phyloP scores from a whole-genome alignment of 2,329 filamentous ascomycete species.

The Nigrograna mackinnonii region DNA sequence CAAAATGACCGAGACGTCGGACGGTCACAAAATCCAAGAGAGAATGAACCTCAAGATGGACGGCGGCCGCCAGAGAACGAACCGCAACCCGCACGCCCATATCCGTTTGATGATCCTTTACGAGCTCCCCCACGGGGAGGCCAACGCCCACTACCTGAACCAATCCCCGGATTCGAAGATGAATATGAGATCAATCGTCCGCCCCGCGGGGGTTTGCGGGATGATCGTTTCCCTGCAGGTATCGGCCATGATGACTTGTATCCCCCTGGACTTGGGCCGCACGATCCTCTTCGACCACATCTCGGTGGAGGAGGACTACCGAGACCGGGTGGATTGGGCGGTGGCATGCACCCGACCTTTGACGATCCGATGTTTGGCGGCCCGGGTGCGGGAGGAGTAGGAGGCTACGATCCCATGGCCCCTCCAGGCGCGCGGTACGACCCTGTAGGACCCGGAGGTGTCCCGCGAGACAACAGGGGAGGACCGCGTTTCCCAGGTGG shows the following conservation, averaged over 20 bases:
- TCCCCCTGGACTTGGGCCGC: constrained; percentile 80
- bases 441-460: constrained; percentile 65
- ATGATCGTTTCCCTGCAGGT: constrained; percentile 62
- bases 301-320: constrained; percentile 66
- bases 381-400: constrained; percentile 48
- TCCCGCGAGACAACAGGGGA: constrained; percentile 42
- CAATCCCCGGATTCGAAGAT: constrained; percentile 90
- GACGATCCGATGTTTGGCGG: constrained; percentile 85
- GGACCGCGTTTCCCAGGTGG: constrained; percentile 27
- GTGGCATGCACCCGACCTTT: constrained; percentile 95
- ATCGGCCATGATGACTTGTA: constrained; percentile 89
- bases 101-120: constrained; percentile 72
- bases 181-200: constrained; percentile 81
- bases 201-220: constrained; percentile 53
- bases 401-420: constrained; percentile 68
- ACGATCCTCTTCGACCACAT: constrained; percentile 75
- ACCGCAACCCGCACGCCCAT: constrained; percentile 65
- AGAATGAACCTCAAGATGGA: constrained; percentile 21
- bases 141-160: constrained; percentile 69
- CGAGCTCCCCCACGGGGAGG: constrained; percentile 58
- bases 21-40: constrained; percentile 34
- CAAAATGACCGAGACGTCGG: constrained; percentile 29
- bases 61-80: constrained; percentile 52
- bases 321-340: constrained; percentile 63
- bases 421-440: constrained; percentile 93